Evolutionary conservation across 2,329 filamentous ascomycete genomes (phyloP).

Genomic region (Ophiocordyceps camponoti-floridani): DNA sequence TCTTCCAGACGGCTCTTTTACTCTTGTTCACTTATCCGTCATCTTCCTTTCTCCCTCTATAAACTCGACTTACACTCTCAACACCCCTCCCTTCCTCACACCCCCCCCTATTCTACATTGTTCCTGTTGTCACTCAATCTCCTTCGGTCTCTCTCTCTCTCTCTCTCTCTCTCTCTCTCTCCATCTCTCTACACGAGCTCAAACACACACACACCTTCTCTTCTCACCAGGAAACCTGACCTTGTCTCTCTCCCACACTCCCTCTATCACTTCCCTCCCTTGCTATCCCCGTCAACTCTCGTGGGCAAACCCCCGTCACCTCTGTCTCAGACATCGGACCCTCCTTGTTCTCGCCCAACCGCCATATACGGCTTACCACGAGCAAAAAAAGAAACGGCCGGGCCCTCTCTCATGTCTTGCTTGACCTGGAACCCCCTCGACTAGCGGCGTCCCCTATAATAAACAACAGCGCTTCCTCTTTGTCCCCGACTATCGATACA

Average conservation of each 20-base stretch:
- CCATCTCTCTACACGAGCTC: neutral
- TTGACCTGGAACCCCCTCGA: conserved; percentile 1
- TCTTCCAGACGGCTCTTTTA: neutral
- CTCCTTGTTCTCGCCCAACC: neutral
- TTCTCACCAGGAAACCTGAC: neutral
- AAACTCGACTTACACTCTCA: conserved; percentile 1
- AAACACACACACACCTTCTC: neutral
- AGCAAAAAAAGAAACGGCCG: conserved; percentile 1
- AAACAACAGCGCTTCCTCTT: neutral
- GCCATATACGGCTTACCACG: neutral
- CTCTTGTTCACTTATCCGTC: neutral
- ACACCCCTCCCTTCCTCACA: neutral
- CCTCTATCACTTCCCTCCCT: neutral
- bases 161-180: neutral
- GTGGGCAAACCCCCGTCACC: neutral
- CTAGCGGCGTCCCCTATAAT: neutral
- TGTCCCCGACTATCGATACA: neutral
- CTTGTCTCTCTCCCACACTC: neutral
- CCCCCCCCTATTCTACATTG: neutral
- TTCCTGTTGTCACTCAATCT: neutral
- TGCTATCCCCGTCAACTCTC: neutral
- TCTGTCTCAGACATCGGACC: conserved; percentile 2
- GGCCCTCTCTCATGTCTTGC: conserved; percentile 1
- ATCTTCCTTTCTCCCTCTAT: neutral
- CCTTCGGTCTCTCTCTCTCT: neutral